phyloP scores from a whole-genome alignment of 768 basidiomycete genomes.

The Rhodocollybia butyracea region DNA sequence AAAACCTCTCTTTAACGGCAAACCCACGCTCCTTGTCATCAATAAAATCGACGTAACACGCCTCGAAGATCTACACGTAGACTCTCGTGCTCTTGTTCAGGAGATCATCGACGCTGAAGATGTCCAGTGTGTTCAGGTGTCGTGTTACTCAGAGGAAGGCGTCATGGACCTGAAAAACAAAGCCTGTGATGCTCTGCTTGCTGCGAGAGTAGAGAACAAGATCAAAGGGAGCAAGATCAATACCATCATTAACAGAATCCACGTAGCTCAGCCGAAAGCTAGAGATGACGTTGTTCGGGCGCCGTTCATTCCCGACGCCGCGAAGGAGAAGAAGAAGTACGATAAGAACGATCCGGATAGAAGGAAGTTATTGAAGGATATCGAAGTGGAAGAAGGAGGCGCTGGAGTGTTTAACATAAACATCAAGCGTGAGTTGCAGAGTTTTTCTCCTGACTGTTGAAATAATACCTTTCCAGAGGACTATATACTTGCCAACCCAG shows the following conservation, averaged over 20 bases:
- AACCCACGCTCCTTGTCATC: conserved; percentile 91
- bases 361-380: conserved; percentile 69
- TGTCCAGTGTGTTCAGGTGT: conserved; percentile 78
- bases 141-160: conserved; percentile 95
- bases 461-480: conserved; percentile 55
- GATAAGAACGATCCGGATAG: conserved; percentile 85
- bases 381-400: conserved; percentile 83
- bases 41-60: conserved; percentile 97
- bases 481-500: conserved; percentile 77
- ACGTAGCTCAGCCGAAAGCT: conserved; percentile 88
- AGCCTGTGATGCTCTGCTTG: conserved; percentile 93
- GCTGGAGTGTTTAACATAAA: conserved; percentile 92
- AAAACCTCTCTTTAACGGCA: conserved; percentile 93
- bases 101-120: conserved; percentile 78
- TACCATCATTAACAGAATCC: conserved; percentile 89
- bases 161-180: conserved; percentile 96
- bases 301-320: conserved; percentile 85
- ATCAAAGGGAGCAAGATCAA: conserved; percentile 93
- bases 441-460: neutral
- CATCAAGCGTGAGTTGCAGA: conserved; percentile 66
- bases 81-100: conserved; percentile 76
- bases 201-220: conserved; percentile 92
- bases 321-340: conserved; percentile 76
- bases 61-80: conserved; percentile 76
- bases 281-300: conserved; percentile 87